Evolutionary conservation across 306 rosid species (phyloP).

Genomic region (Mucuna pruriens): DNA sequence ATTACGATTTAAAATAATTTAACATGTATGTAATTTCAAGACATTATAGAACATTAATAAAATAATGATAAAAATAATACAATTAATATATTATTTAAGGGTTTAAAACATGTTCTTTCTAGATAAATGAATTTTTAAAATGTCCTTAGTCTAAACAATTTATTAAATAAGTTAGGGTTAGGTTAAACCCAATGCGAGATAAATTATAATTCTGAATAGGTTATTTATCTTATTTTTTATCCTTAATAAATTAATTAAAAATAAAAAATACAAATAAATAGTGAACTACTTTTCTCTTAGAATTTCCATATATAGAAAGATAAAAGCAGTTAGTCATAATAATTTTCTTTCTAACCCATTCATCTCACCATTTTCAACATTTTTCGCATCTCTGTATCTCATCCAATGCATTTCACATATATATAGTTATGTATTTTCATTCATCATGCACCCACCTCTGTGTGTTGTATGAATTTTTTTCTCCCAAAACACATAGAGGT

Average conservation of each 20-base stretch:
- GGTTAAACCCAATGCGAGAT: background rate
- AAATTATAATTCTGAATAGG: background rate
- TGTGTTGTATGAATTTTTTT: slow-evolving; percentile 36
- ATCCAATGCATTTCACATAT: background rate
- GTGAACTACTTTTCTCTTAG: background rate
- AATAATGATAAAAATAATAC: too few species aligned
- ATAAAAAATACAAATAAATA: background rate
- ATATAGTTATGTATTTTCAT: background rate
- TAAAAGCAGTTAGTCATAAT: background rate
- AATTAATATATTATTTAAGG: too few species aligned
- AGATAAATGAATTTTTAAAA: too few species aligned
- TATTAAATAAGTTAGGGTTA: too few species aligned
- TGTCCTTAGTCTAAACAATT: too few species aligned
- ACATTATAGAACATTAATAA: too few species aligned
- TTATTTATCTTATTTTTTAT: background rate
- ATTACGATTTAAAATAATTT: too few species aligned
- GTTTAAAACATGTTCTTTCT: too few species aligned
- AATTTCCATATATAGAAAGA: slow-evolving; percentile 6
- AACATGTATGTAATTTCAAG: too few species aligned
- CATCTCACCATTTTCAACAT: background rate
- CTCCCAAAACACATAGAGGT: slow-evolving; percentile 18
- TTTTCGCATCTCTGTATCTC: background rate
- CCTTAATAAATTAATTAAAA: background rate
- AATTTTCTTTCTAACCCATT: background rate
- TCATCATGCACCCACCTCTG: slow-evolving; percentile 14